Evolutionary conservation across 768 basidiomycete species (phyloP).

Genomic region (Sporobolomyces phaffii): DNA sequence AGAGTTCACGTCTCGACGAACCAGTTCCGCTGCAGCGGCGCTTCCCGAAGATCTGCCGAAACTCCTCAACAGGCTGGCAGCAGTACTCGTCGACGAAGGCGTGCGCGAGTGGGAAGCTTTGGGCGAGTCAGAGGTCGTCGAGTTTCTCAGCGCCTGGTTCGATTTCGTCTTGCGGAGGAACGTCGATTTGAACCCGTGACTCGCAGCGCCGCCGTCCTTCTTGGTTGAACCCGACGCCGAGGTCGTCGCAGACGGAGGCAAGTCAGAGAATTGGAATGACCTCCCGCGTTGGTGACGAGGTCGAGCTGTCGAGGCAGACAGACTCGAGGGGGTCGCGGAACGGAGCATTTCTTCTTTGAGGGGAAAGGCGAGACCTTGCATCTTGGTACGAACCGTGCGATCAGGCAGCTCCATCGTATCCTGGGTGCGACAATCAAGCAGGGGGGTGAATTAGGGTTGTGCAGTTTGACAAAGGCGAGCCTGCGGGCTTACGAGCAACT

Average conservation of each 20-base stretch:
- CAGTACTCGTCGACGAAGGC: constrained; percentile 42
- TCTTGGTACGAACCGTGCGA: constrained; percentile 63
- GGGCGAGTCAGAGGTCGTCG: neutral
- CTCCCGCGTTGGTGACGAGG: constrained; percentile 46
- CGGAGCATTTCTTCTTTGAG: constrained; percentile 90
- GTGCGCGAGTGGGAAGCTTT: constrained; percentile 47
- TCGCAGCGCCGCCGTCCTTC: constrained; percentile 19
- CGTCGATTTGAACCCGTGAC: constrained; percentile 22
- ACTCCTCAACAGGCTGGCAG: constrained; percentile 9
- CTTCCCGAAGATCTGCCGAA: constrained; percentile 47
- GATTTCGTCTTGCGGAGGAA: constrained; percentile 32
- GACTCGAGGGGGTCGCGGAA: constrained; percentile 54
- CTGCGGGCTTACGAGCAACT: constrained; percentile 60
- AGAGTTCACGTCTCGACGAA: constrained; percentile 53
- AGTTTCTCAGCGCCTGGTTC: constrained; percentile 14
- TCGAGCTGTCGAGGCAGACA: constrained; percentile 48
- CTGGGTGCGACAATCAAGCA: constrained; percentile 47
- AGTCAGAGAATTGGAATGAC: constrained; percentile 10
- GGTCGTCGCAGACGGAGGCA: neutral
- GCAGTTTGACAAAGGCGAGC: neutral
- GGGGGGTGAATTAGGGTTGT: constrained; percentile 12
- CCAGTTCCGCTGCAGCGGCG: constrained; percentile 45
- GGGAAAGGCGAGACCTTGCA: constrained; percentile 70
- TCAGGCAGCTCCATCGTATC: constrained; percentile 84
- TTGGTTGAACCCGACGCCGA: neutral